Conservation (phyloP, 106 monocot species). For the Iris macrosiphon region DNA sequence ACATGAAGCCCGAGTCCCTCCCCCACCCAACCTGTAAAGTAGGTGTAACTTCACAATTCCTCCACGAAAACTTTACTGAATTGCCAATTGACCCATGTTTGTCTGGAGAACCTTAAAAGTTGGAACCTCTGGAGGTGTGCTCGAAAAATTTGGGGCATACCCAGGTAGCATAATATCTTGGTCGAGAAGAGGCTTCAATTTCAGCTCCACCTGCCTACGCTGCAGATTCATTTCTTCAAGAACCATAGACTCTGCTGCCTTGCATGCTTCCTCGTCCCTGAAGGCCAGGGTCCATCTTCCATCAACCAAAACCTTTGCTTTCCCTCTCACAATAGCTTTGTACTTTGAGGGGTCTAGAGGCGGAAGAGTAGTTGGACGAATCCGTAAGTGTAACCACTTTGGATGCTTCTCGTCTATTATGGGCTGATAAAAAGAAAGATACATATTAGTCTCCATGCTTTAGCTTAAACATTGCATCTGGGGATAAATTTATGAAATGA, state of each 20-base stretch:
- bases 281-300: constrained; percentile 98
- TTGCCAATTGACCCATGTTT: constrained; percentile 1
- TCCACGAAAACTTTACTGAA: background rate
- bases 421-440: constrained; percentile 50
- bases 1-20: background rate
- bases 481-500: too few relatives aligned
- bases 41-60: background rate
- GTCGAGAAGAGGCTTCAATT: constrained; percentile 46
- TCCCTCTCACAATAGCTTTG: constrained; percentile 21
- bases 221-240: constrained; percentile 45
- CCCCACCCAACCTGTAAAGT: background rate
- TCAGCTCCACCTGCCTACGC: constrained; percentile 35
- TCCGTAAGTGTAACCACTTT: constrained; percentile 90
- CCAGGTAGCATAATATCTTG: constrained; percentile 11
- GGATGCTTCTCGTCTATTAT: constrained; percentile 74
- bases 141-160: background rate
- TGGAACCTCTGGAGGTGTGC: background rate
- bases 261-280: constrained; percentile 65
- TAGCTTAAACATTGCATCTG: too few relatives aligned
- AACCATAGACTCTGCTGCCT: constrained; percentile 66
- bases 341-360: constrained; percentile 38
- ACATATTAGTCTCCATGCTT: too few relatives aligned
- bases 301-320: constrained; percentile 68
- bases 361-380: constrained; percentile 67
- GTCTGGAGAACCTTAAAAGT: too few relatives aligned